These are phyloP conservation scores for Botrytis galanthina DNA, from an alignment of 2,329 filamentous ascomycete species.

Conservation along the genomic window DNA sequence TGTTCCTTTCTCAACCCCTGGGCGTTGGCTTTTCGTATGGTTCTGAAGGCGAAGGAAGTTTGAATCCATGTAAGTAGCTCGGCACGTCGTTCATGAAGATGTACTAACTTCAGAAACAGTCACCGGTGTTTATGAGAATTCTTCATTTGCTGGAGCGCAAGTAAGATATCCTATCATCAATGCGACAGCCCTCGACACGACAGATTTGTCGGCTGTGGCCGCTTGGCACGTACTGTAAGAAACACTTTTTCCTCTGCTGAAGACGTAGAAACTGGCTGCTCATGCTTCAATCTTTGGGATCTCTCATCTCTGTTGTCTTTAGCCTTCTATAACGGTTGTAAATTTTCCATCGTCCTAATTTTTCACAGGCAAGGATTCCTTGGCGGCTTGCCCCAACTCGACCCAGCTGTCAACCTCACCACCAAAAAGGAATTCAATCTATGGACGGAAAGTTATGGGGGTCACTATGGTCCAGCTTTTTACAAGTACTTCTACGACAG, in stretches of 20 bases:
- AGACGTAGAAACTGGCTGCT: background rate
- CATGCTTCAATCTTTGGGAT: background rate
- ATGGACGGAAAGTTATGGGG: constrained; percentile 59
- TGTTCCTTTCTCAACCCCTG: constrained; percentile 57
- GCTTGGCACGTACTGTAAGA: constrained; percentile 50
- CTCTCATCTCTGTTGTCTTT: background rate
- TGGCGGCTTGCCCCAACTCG: constrained; percentile 44
- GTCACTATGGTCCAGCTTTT: constrained; percentile 43
- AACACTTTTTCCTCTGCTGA: background rate
- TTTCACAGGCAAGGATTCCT: constrained; percentile 49
- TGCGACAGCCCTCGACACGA: constrained; percentile 51
- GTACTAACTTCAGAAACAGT: background rate
- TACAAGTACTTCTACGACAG: constrained; percentile 57
- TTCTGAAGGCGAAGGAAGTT: constrained; percentile 31
- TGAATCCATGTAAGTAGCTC: constrained; percentile 23
- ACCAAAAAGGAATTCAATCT: constrained; percentile 47
- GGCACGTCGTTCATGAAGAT: background rate
- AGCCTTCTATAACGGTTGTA: background rate
- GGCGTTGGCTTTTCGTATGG: constrained; percentile 68
- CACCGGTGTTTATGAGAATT: constrained; percentile 23
- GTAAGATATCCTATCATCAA: constrained; percentile 39
- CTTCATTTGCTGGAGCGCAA: constrained; percentile 25
- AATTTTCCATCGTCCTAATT: background rate
- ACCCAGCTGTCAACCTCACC: constrained; percentile 27
- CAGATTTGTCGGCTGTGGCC: constrained; percentile 53